These are phyloP conservation scores for Dissoconium aciculare DNA, from an alignment of 2,329 filamentous ascomycete species.

Conservation along the genomic window DNA sequence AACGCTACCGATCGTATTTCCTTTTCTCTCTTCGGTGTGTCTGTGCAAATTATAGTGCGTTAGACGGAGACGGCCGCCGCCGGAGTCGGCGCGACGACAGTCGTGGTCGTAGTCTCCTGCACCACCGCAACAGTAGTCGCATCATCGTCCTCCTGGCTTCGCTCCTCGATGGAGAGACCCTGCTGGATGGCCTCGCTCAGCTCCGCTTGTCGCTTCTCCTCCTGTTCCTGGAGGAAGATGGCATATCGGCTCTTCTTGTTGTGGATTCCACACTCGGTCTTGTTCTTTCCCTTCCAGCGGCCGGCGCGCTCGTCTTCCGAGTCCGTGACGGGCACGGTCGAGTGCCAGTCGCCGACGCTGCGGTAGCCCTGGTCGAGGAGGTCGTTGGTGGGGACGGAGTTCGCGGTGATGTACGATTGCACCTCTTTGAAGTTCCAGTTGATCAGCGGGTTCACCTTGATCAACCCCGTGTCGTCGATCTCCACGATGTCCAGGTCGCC, in stretches of 20 bases:
- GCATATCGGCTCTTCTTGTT: slow-evolving; percentile 93
- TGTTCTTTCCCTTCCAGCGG: slow-evolving; percentile 87
- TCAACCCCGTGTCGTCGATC: slow-evolving; percentile 73
- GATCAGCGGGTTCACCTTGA: slow-evolving; percentile 96
- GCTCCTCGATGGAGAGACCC: slow-evolving; percentile 21
- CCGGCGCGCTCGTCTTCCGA: slow-evolving; percentile 93
- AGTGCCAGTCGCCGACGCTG: slow-evolving; percentile 96
- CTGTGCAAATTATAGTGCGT: too few relatives aligned
- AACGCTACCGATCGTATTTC: too few relatives aligned
- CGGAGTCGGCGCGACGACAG: neutral
- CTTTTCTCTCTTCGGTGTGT: too few relatives aligned
- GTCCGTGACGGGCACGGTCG: slow-evolving; percentile 72
- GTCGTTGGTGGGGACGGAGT: slow-evolving; percentile 85
- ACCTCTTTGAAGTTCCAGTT: slow-evolving; percentile 90
- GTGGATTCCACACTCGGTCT: slow-evolving; percentile 98
- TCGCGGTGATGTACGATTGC: slow-evolving; percentile 67
- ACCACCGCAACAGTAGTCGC: too few relatives aligned
- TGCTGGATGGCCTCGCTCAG: slow-evolving; percentile 26
- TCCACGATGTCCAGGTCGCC: slow-evolving; percentile 85
- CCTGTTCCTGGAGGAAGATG: slow-evolving; percentile 62
- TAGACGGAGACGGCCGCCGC: slow-evolving; percentile 1
- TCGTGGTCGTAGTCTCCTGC: neutral
- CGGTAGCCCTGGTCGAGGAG: slow-evolving; percentile 93
- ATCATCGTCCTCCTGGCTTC: neutral
- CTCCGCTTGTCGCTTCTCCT: slow-evolving; percentile 49